phyloP scores from a whole-genome alignment of 306 rosid genomes.

The Rosa lucieae region DNA sequence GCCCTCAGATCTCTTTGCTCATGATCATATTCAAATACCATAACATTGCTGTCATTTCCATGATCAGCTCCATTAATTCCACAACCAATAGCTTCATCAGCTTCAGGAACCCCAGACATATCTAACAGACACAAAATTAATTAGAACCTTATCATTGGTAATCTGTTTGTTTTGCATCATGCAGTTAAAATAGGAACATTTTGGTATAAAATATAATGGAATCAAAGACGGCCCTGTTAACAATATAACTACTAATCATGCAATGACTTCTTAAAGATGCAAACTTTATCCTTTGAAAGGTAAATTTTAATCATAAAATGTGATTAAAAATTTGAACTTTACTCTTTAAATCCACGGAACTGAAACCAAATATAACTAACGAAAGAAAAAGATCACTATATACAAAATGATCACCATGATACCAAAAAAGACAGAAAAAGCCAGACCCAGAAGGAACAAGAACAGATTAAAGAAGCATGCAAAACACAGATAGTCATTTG shows the following conservation, averaged over 20 bases:
- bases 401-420: not conserved
- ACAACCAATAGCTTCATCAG: not conserved
- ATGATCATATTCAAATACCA: constrained; percentile 10
- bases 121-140: not conserved
- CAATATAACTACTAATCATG: not conserved
- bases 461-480: not conserved
- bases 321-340: no score
- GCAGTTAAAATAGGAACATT: not conserved
- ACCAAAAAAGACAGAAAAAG: no score
- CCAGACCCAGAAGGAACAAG: not conserved
- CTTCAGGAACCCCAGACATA: constrained; percentile 4
- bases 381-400: not conserved
- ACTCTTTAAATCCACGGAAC: not conserved
- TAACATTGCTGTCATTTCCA: not conserved
- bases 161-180: not conserved
- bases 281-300: not conserved
- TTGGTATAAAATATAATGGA: not conserved
- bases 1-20: not conserved
- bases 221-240: not conserved
- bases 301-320: not conserved
- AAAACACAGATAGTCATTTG: not conserved
- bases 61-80: constrained; percentile 1
- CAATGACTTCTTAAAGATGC: not conserved
- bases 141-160: not conserved
- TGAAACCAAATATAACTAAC: not conserved